Conservation (phyloP, 202 grass and related monocot species). For the Carex sylvatica region DNA sequence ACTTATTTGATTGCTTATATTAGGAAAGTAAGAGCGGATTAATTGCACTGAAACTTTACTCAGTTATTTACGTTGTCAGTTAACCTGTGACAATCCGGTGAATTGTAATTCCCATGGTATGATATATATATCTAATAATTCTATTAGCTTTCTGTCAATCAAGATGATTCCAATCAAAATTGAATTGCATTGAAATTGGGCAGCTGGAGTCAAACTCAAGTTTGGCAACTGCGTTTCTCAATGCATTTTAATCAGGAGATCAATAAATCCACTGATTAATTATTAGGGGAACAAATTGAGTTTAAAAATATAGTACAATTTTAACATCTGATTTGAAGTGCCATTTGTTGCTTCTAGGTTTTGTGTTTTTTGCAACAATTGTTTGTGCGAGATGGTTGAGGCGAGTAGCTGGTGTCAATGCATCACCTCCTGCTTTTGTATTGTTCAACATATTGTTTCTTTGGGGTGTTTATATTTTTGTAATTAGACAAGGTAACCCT, state of each 20-base stretch:
- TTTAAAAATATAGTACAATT: neutral
- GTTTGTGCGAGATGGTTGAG: constrained; percentile 60
- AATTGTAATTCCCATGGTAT: neutral
- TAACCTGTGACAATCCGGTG: neutral
- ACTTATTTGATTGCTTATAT: constrained; percentile 16
- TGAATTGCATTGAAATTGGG: constrained; percentile 1
- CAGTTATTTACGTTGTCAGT: neutral
- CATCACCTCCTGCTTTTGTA: constrained; percentile 71
- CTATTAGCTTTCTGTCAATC: neutral
- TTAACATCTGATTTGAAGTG: neutral
- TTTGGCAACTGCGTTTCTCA: constrained; percentile 15
- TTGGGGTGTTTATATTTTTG: constrained; percentile 71
- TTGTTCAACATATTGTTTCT: constrained; percentile 89
- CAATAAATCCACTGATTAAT: neutral
- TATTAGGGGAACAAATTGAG: neutral
- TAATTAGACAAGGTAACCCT: constrained; percentile 62
- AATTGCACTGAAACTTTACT: neutral
- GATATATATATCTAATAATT: neutral
- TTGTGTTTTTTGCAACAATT: constrained; percentile 67
- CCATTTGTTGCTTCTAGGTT: constrained; percentile 42
- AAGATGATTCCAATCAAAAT: neutral
- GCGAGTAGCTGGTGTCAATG: constrained; percentile 60
- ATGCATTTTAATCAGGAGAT: neutral
- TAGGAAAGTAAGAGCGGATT: neutral
- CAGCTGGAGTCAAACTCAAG: neutral